Base-by-base conservation (phyloP, 1,284 basidiomycete genomes). In the Cryptococcus hybrid region DNA sequence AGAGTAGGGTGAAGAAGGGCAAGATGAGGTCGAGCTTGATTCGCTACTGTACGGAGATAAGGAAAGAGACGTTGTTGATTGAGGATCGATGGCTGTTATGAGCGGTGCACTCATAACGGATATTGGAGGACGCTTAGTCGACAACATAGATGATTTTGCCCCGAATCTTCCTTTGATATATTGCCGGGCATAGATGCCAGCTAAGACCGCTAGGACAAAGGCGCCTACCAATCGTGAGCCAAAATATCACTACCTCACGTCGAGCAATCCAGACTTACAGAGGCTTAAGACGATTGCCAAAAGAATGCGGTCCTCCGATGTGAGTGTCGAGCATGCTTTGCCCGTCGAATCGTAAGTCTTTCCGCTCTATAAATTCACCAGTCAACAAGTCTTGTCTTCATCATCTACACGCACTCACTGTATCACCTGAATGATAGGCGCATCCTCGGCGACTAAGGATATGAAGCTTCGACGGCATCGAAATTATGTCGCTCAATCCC, bases 291-390 rank as follows among this genome's bases (percentile, higher is more conserved):
- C 68, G 6, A 60, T 62, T 5, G 51, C 66, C 9, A 73, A 48
- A 18, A 58, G 61, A 3, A 63, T 35, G 53, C 60, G 64, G 49
- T 71, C 68, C 13, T 64, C 62, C 1, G 50, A 42, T 4, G 60
- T 52, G n/a, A 71, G 34, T 3, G 54, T 40, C 11, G 55, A 49
- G 55, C 70, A 72, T 0, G 61, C 54, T 9, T 68, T 60, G 8
- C 72, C 72, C 12, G 65, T 52, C 4, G 64, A 59, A 47, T 74
- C 70, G 52, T 66, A 74, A 5, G 62, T 60, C 8, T 54, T 59
- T 0, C 66, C 66, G 24, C 59, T 62, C 70, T 71, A 54, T 48
- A 12, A 24, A 24, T 24, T 24, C 24, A 24, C 24, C 24, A 24
- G 24, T 24, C 24, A 24, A 24, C 24, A 24, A 24, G 24, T 24